Base-by-base conservation (phyloP, 1,139 yeast genomes). In the Magnusiomyces suaveolens region DNA sequence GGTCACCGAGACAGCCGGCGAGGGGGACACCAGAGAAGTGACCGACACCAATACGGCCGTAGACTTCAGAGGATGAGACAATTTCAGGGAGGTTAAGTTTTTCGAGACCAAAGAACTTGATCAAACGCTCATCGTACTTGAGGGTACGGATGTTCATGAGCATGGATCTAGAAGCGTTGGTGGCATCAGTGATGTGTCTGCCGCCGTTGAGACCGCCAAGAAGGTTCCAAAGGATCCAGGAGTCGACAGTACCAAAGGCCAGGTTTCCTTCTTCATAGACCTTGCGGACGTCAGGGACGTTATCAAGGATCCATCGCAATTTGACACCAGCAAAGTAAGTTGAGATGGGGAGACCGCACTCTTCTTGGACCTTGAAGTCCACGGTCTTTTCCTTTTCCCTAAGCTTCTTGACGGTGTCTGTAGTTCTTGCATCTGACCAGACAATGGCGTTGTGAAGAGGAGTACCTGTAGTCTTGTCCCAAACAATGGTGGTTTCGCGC, bases 341-440 rank as follows among this genome's bases (percentile, higher is more conserved):
- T 23, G 95, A 85, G 53, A 87, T 76, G 39, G 96, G 96, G 64
- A 90, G 79, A 16, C 97, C 97, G 48, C 90, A 85, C 61, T 79
- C 80, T 60, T 78, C 76, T 64, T 80, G 78, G 64, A 88, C 75
- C 3, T 41, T 20, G 25, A 41, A 20, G 44, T 25, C 44, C 3
- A 6, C 16, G 58, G 76, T 77, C 52, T 79, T 81, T 36, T 85
- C 87, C 55, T 81, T 78, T 63, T 75, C 74, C 61, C 76, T 75
- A 69, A 84, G 77, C 62, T 82, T 80, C 61, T 80, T 80, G 56
- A 88, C 92, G 56, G 87, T 78, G 43, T 77, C 83, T 10, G 86
- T 72, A 38, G 96, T 90, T 67, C 97, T 80, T 46, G 95, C 86
- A 71, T 90, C 97, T 58, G 94, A 87, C 97, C 97, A 90, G 51